phyloP scores from a whole-genome alignment of 2,329 filamentous ascomycete species.

The Fusarium bulbicola region DNA sequence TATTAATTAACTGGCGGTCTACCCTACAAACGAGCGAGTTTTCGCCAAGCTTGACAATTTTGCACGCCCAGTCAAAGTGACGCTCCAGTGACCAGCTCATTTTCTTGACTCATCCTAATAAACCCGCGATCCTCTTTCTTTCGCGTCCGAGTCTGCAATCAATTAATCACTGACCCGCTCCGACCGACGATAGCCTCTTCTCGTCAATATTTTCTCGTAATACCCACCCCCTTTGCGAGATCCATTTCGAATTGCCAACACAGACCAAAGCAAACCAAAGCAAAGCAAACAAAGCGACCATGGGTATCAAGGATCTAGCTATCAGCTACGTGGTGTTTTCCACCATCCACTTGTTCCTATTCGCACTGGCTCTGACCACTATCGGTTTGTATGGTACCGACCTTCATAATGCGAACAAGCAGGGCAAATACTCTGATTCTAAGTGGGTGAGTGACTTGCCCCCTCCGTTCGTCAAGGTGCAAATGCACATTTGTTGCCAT shows the following conservation, averaged over 20 bases:
- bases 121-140: neutral
- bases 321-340: slow-evolving; percentile 65
- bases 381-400: slow-evolving; percentile 82
- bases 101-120: neutral
- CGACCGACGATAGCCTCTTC: slow-evolving; percentile 2
- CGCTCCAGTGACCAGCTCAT: neutral
- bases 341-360: slow-evolving; percentile 76
- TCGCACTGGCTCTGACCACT: slow-evolving; percentile 79
- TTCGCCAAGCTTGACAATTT: neutral
- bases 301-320: slow-evolving; percentile 57
- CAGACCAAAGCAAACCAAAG: neutral
- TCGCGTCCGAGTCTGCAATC: neutral
- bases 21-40: neutral
- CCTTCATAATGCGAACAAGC: slow-evolving; percentile 62
- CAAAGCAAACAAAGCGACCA: slow-evolving; percentile 32
- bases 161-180: slow-evolving; percentile 1
- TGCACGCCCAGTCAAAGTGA: neutral
- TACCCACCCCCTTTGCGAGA: neutral
- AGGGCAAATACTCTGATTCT: slow-evolving; percentile 62
- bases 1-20: slow-evolving; percentile 22
- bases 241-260: neutral
- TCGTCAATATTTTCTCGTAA: neutral
- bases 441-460: slow-evolving; percentile 70
- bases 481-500: neutral
- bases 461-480: neutral